phyloP scores from a whole-genome alignment of 2,329 filamentous ascomycete genomes.

The Clarireedia homoeocarpa region DNA sequence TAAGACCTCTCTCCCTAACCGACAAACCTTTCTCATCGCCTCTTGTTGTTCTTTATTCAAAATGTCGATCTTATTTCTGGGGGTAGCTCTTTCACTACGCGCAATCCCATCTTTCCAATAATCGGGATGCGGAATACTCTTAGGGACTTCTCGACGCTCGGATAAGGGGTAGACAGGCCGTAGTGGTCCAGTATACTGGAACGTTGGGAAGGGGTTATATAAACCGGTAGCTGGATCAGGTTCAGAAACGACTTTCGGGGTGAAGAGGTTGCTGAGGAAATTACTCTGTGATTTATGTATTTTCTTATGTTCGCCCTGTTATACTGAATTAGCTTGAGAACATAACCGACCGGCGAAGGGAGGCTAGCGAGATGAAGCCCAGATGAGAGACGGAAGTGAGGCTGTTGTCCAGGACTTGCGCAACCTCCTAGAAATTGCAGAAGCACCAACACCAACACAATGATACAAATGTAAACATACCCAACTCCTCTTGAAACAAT shows the following conservation, averaged over 20 bases:
- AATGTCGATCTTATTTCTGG: conserved; percentile 74
- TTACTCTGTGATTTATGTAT: conserved; percentile 74
- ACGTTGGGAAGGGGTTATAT: conserved; percentile 89
- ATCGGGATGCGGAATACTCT: conserved; percentile 75
- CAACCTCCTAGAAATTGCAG: background rate
- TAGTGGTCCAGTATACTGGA: conserved; percentile 70
- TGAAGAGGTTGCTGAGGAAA: conserved; percentile 64
- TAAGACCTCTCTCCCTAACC: conserved; percentile 79
- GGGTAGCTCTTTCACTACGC: conserved; percentile 47
- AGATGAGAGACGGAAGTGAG: background rate
- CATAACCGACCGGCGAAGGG: background rate
- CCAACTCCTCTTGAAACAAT: conserved; percentile 99
- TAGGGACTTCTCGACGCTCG: conserved; percentile 62
- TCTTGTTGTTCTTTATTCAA: conserved; percentile 74
- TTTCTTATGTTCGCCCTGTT: conserved; percentile 72
- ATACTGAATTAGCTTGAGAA: background rate
- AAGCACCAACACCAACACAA: background rate
- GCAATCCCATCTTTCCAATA: conserved; percentile 80
- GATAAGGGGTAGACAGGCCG: conserved; percentile 86
- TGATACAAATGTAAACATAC: conserved; percentile 45
- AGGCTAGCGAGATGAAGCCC: too few relatives aligned
- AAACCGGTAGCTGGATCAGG: conserved; percentile 82
- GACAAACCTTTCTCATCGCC: conserved; percentile 85
- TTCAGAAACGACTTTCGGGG: conserved; percentile 81
- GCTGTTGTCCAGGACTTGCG: background rate